Evolutionary conservation across 148 eudicot genomes (phyloP).

Genomic region (Cornus suecica): DNA sequence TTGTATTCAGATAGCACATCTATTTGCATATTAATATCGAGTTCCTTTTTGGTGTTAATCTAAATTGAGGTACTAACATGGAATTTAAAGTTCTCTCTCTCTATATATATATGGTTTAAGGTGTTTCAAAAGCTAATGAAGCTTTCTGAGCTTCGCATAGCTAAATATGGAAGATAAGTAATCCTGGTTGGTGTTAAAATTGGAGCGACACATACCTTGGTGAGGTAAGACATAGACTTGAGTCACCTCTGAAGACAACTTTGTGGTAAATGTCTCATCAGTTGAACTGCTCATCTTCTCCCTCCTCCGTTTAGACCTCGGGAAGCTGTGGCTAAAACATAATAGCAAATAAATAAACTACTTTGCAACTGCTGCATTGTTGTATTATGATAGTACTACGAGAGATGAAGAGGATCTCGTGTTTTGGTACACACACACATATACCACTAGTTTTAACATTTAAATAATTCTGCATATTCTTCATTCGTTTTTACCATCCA

Average conservation of each 20-base stretch:
- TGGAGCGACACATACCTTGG: too few species aligned
- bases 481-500: neutral
- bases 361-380: neutral
- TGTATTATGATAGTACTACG: neutral
- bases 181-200: too few species aligned
- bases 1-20: neutral
- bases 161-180: too few species aligned
- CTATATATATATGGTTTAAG: too few species aligned
- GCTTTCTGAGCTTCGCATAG: too few species aligned
- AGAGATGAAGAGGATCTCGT: neutral
- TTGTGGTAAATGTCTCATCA: too few species aligned
- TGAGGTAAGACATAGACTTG: too few species aligned
- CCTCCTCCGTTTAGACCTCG: too few species aligned
- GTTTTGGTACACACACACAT: neutral
- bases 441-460: neutral
- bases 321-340: too few species aligned
- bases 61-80: neutral
- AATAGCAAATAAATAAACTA: neutral
- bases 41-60: neutral
- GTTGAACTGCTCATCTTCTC: too few species aligned
- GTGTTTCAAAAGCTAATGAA: too few species aligned
- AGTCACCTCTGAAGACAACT: too few species aligned
- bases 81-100: neutral
- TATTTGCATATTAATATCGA: neutral
- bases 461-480: neutral